Percentiles rank a stretch among this genome's conserved stretches.
These are phyloP conservation scores for Breynia disticha DNA, from an alignment of 441 rosid species.

Conservation along the genomic window DNA sequence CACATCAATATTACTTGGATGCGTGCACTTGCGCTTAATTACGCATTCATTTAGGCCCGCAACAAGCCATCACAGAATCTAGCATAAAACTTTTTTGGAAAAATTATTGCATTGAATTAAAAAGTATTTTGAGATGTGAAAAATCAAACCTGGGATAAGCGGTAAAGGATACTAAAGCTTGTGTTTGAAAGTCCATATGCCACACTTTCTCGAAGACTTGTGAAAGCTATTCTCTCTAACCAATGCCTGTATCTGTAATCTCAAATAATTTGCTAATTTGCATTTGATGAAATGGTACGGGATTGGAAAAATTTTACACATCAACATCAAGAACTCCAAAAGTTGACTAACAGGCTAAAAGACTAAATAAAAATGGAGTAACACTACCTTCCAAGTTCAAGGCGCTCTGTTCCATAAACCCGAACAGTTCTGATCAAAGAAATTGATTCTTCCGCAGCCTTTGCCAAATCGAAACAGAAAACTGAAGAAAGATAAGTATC, in stretches of 20 bases:
- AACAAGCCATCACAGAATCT: not conserved
- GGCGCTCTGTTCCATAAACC: slow-evolving; percentile 37
- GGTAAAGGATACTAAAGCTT: slow-evolving; percentile 37
- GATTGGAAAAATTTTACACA: not conserved
- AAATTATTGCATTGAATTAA: not conserved
- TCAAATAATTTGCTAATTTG: slow-evolving; percentile 7
- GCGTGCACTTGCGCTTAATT: too few species aligned
- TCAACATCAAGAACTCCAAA: not conserved
- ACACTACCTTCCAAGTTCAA: slow-evolving; percentile 43
- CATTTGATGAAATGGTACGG: slow-evolving; percentile 1
- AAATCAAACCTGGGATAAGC: slow-evolving; percentile 38
- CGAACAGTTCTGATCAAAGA: slow-evolving; percentile 37
- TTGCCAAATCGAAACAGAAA: slow-evolving; percentile 12
- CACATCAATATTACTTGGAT: too few species aligned
- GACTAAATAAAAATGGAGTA: slow-evolving; percentile 12
- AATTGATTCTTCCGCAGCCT: slow-evolving; percentile 48
- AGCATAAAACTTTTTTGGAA: not conserved
- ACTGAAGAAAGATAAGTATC: slow-evolving; percentile 11
- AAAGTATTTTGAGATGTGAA: not conserved
- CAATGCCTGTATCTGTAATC: slow-evolving; percentile 37
- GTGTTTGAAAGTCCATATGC: slow-evolving; percentile 40
- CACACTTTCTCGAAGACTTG: slow-evolving; percentile 27
- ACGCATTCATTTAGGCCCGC: too few species aligned
- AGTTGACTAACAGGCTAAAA: not conserved
- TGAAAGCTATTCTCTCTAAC: slow-evolving; percentile 33